Evolutionary conservation across 139 green algal genomes (phyloP).

Genomic region (Coelastrella sp.): DNA sequence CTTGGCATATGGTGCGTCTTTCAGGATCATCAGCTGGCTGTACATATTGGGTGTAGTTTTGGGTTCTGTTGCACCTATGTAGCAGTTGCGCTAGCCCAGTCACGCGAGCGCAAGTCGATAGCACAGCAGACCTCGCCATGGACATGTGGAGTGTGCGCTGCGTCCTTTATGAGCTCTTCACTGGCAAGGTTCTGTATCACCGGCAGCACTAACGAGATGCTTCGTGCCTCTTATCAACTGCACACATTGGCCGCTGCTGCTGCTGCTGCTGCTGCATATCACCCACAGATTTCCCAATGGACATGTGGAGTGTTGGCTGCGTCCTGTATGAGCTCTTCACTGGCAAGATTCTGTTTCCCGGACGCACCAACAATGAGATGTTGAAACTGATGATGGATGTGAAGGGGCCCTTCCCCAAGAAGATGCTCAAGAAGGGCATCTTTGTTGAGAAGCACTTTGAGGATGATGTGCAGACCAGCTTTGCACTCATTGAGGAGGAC

Average conservation of each 20-base stretch:
- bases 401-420: slow-evolving; percentile 96
- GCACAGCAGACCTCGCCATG: slow-evolving; percentile 84
- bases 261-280: background rate
- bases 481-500: slow-evolving; percentile 86
- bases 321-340: slow-evolving; percentile 99
- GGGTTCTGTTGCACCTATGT: too few species aligned
- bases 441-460: slow-evolving; percentile 89
- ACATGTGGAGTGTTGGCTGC: slow-evolving; percentile 97
- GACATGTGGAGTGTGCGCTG: slow-evolving; percentile 98
- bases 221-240: background rate
- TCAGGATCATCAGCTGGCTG: too few species aligned
- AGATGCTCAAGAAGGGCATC: slow-evolving; percentile 87
- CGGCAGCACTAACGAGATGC: too few species aligned
- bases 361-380: slow-evolving; percentile 99
- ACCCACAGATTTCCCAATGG: slow-evolving; percentile 88
- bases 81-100: too few species aligned
- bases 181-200: slow-evolving; percentile 90
- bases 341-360: slow-evolving; percentile 96
- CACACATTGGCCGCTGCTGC: background rate
- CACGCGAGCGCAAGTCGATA: too few species aligned
- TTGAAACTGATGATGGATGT: slow-evolving; percentile 96
- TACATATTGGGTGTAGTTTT: too few species aligned
- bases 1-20: slow-evolving; percentile 87
- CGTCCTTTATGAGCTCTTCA: slow-evolving; percentile 98
- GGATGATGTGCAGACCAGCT: slow-evolving; percentile 80